A percentile compares a stretch with the other conserved stretches of the same genome.
These are phyloP conservation scores for Cladosporium sp. DNA, from an alignment of 2,329 filamentous ascomycete genomes.

Conservation along the genomic window DNA sequence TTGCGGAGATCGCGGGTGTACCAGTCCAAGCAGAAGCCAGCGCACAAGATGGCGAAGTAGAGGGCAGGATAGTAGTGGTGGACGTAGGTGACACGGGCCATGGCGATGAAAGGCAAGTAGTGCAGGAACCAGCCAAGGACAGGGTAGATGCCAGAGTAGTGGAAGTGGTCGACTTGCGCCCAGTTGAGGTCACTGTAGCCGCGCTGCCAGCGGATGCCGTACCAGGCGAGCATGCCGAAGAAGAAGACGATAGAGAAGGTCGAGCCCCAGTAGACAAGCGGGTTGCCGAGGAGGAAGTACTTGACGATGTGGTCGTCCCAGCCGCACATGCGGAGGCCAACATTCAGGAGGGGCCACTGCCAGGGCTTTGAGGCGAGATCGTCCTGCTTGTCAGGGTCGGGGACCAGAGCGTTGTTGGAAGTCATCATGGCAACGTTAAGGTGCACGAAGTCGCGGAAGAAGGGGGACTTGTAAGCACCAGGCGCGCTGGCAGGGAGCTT, in stretches of 20 bases:
- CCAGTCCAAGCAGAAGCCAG: slow-evolving; percentile 89
- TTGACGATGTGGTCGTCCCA: slow-evolving; percentile 96
- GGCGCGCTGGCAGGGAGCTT: slow-evolving; percentile 85
- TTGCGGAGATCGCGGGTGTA: slow-evolving; percentile 63
- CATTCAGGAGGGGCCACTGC: slow-evolving; percentile 96
- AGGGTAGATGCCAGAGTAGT: slow-evolving; percentile 89
- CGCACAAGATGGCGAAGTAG: slow-evolving; percentile 89
- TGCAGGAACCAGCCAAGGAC: slow-evolving; percentile 92
- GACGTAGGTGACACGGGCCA: slow-evolving; percentile 98
- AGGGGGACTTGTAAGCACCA: slow-evolving; percentile 91
- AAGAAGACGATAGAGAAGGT: slow-evolving; percentile 74
- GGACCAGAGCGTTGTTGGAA: slow-evolving; percentile 96
- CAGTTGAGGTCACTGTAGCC: slow-evolving; percentile 79
- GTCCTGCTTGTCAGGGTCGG: slow-evolving; percentile 97
- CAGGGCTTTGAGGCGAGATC: slow-evolving; percentile 94
- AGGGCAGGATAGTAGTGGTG: slow-evolving; percentile 99
- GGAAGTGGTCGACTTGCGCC: slow-evolving; percentile 84
- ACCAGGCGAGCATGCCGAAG: slow-evolving; percentile 71
- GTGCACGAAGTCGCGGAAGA: slow-evolving; percentile 96
- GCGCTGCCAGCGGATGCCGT: slow-evolving; percentile 91
- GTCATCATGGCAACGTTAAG: slow-evolving; percentile 99
- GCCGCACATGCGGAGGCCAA: slow-evolving; percentile 95
- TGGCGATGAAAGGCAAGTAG: slow-evolving; percentile 91
- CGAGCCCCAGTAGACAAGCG: slow-evolving; percentile 90
- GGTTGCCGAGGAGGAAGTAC: slow-evolving; percentile 97